phyloP scores from a whole-genome alignment of 148 eudicot species.

The Persicaria maculosa region DNA sequence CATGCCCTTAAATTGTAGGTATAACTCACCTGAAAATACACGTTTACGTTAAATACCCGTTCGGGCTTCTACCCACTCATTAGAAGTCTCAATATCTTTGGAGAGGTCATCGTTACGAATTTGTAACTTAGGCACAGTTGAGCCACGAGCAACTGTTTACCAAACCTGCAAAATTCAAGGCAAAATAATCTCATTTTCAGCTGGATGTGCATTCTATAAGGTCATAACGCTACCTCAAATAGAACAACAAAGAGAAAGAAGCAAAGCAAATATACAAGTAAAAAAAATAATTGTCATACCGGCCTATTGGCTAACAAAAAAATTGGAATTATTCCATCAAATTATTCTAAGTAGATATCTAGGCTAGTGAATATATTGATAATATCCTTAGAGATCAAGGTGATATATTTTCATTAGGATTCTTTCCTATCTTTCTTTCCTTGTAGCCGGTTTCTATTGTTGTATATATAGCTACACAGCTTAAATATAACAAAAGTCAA shows the following conservation, averaged over 20 bases:
- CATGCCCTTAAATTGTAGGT: not conserved
- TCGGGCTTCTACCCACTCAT: slow-evolving; percentile 84
- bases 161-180: slow-evolving; percentile 7
- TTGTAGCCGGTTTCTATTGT: not conserved
- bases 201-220: slow-evolving; percentile 1
- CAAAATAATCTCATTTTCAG: not conserved
- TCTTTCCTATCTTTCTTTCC: not conserved
- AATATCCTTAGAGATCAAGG: not conserved
- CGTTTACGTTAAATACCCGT: slow-evolving; percentile 76
- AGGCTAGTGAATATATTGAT: not conserved
- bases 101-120: slow-evolving; percentile 80
- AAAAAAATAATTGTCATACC: not conserved
- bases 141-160: slow-evolving; percentile 83
- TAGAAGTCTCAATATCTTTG: slow-evolving; percentile 68
- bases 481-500: not conserved
- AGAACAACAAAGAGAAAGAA: not conserved
- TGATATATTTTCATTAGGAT: not conserved
- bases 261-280: not conserved
- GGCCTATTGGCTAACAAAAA: not conserved
- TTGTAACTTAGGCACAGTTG: slow-evolving; percentile 69
- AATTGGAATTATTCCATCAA: not conserved
- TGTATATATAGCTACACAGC: not conserved
- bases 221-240: not conserved
- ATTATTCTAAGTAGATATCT: not conserved
- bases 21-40: slow-evolving; percentile 55